A percentile compares a stretch with the other conserved stretches of the same genome.
Evolutionary conservation across 352 stramenopile species (phyloP).

Genomic region (Detonula confervacea): DNA sequence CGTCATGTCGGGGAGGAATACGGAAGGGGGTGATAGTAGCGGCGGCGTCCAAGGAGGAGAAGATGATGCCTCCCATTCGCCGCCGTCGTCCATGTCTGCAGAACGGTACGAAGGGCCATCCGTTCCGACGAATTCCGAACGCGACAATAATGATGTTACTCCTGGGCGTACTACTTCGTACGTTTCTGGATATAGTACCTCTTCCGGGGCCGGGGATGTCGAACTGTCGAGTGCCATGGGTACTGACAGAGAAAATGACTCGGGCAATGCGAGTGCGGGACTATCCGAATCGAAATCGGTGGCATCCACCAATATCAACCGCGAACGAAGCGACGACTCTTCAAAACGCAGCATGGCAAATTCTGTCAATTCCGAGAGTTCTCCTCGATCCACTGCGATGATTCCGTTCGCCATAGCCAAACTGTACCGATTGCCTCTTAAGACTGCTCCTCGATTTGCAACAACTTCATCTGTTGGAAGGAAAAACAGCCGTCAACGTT

Average conservation of each 20-base stretch:
- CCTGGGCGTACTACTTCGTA: background rate
- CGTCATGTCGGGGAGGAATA: slow-evolving; percentile 50
- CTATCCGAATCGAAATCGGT: background rate
- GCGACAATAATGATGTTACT: background rate
- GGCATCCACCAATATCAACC: background rate
- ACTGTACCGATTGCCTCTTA: slow-evolving; percentile 71
- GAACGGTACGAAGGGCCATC: slow-evolving; percentile 39
- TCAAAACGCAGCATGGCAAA: too few species aligned
- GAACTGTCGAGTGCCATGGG: slow-evolving; percentile 34
- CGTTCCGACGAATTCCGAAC: background rate
- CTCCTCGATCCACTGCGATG: slow-evolving; percentile 14
- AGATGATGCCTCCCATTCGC: too few species aligned
- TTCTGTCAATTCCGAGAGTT: background rate
- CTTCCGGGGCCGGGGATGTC: slow-evolving; percentile 27
- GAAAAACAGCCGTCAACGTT: background rate
- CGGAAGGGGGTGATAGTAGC: slow-evolving; percentile 3
- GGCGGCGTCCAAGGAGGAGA: too few species aligned
- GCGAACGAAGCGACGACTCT: background rate
- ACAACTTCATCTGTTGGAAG: slow-evolving; percentile 1
- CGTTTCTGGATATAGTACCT: slow-evolving; percentile 4
- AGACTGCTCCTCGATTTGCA: slow-evolving; percentile 32
- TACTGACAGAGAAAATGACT: background rate
- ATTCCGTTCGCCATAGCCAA: slow-evolving; percentile 77
- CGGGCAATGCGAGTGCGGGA: background rate
- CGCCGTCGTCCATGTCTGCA: slow-evolving; percentile 27